phyloP scores from a whole-genome alignment of 1,284 basidiomycete genomes.

The Ustilago hordei region DNA sequence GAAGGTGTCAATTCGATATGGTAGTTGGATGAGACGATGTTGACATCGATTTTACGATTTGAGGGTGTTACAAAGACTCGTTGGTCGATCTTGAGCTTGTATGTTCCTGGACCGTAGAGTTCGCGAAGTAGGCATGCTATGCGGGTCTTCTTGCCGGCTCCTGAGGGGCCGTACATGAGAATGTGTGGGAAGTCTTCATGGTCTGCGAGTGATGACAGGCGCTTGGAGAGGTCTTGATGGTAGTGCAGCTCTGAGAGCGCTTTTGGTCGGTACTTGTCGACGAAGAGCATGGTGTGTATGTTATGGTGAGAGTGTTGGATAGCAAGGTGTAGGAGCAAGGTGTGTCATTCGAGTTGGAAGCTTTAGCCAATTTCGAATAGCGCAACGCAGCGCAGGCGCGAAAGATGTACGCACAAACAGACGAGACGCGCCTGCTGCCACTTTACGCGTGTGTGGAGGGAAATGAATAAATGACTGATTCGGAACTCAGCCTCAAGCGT shows the following conservation, averaged over 20 bases:
- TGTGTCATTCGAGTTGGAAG: conserved; percentile 5
- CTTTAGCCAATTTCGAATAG: not conserved
- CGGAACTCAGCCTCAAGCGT: not conserved
- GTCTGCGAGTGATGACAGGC: conserved; percentile 78
- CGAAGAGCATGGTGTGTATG: conserved; percentile 61
- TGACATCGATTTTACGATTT: conserved; percentile 93
- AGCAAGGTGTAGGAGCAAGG: not conserved
- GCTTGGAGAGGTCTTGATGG: conserved; percentile 82
- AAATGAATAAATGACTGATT: not conserved
- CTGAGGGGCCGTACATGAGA: conserved; percentile 96
- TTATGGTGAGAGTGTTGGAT: conserved; percentile 1
- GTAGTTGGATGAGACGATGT: conserved; percentile 90
- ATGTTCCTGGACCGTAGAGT: conserved; percentile 89
- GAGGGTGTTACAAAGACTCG: conserved; percentile 94
- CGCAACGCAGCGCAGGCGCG: not conserved
- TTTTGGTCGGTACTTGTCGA: conserved; percentile 83
- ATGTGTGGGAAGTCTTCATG: conserved; percentile 90
- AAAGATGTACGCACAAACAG: conserved; percentile 3
- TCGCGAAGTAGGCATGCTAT: conserved; percentile 84
- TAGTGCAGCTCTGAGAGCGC: conserved; percentile 89
- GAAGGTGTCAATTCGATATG: conserved; percentile 98
- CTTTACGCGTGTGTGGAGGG: conserved; percentile 10
- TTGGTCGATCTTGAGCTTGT: conserved; percentile 99
- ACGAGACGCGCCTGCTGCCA: conserved; percentile 1
- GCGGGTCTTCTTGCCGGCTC: conserved; percentile 97